These are phyloP conservation scores for Aspergillus baeticus DNA, from an alignment of 495 filamentous ascomycete genomes.

Conservation along the genomic window DNA sequence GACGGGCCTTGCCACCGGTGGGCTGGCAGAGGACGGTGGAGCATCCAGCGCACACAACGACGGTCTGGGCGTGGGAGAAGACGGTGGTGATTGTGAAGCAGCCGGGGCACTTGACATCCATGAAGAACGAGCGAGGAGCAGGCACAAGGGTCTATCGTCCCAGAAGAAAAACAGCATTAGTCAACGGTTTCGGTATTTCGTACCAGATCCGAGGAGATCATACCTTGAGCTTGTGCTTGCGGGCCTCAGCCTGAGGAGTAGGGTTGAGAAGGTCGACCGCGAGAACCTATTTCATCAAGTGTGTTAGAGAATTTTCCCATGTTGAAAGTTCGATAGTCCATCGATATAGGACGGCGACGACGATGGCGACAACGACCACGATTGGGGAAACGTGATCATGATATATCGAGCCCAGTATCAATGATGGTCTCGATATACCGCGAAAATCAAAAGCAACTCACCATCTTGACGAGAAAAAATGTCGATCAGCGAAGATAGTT, in stretches of 20 bases:
- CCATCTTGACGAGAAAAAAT: constrained; percentile 50
- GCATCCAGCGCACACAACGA: constrained; percentile 98
- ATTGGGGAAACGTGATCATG: neutral
- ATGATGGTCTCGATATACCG: neutral
- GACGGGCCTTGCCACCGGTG: constrained; percentile 93
- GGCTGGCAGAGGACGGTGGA: constrained; percentile 97
- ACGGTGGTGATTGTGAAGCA: constrained; percentile 99
- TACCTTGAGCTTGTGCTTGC: constrained; percentile 99
- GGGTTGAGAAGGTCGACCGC: constrained; percentile 99
- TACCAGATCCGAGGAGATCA: constrained; percentile 18
- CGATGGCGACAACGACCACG: constrained; percentile 13
- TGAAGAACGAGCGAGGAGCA: constrained; percentile 97
- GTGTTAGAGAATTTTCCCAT: constrained; percentile 20
- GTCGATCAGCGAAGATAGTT: constrained; percentile 49
- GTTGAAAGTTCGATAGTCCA: constrained; percentile 4
- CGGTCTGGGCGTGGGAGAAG: constrained; percentile 99
- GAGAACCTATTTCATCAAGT: constrained; percentile 73
- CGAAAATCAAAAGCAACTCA: constrained; percentile 26
- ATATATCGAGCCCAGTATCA: neutral
- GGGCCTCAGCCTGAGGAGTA: constrained; percentile 87
- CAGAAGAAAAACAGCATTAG: constrained; percentile 11
- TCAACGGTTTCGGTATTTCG: constrained; percentile 7
- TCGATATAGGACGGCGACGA: constrained; percentile 15
- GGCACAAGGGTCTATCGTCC: constrained; percentile 81
- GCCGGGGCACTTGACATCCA: constrained; percentile 99